These are phyloP conservation scores for Hypoxylon crocopeplum DNA, from an alignment of 495 filamentous ascomycete genomes.

Conservation along the genomic window DNA sequence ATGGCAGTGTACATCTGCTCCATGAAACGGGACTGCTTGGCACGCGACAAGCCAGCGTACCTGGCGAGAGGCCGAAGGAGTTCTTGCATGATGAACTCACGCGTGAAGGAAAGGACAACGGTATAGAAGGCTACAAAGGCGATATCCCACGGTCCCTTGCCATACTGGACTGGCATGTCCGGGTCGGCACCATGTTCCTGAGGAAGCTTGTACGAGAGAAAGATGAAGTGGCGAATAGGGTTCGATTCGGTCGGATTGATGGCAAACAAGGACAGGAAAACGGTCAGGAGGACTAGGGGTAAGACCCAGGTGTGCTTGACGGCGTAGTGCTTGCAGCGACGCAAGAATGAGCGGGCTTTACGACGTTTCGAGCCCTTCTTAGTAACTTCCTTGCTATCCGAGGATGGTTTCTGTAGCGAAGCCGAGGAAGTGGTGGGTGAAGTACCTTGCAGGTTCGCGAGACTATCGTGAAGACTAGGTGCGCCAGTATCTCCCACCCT, in stretches of 20 bases:
- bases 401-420: conserved; percentile 4
- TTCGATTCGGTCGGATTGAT: conserved; percentile 83
- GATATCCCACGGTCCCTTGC: conserved; percentile 85
- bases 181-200: conserved; percentile 52
- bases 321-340: conserved; percentile 69
- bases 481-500: conserved; percentile 58
- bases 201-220: conserved; percentile 87
- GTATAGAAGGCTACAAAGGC: conserved; percentile 91
- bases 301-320: conserved; percentile 82
- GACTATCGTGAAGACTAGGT: conserved; percentile 51
- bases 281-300: conserved; percentile 72
- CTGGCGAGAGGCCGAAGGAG: conserved; percentile 78
- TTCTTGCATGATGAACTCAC: conserved; percentile 96
- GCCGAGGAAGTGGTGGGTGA: conserved; percentile 9
- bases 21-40: conserved; percentile 90
- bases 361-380: conserved; percentile 59
- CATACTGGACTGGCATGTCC: conserved; percentile 74
- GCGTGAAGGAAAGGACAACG: conserved; percentile 86
- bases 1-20: conserved; percentile 94
- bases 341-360: conserved; percentile 66
- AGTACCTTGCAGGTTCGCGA: conserved; percentile 43
- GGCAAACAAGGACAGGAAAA: conserved; percentile 72
- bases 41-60: conserved; percentile 70
- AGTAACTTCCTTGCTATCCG: conserved; percentile 31
- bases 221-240: conserved; percentile 84